Evolutionary conservation across 2,329 filamentous ascomycete species (phyloP), one percentile per base, ranked within the genome.

Genomic region (Cadophora gregata): DNA sequence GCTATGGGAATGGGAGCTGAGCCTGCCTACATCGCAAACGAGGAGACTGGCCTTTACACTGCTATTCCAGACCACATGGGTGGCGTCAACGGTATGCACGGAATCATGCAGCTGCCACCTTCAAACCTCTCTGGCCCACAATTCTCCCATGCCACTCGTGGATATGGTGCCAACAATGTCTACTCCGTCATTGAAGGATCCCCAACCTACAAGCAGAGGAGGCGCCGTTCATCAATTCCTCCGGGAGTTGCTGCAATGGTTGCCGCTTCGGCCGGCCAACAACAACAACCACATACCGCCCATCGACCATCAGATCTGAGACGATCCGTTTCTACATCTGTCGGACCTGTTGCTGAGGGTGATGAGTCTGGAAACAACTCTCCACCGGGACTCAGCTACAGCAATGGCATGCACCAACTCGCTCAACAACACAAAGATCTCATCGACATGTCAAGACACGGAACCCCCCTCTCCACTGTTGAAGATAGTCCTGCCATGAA

Each of bases 131-230:
- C 90, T 63, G 92, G 90, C 33, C 87, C 90, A 59, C 92, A 94
- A 75, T 97, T 93, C 80, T 88, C 90, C 29, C 88, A 91, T 55
- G 87, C 90, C 36, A 83, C 86, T 29, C 84, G 90, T 71, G 82
- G 85, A 47, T 93, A 93, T 73, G 85, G 85, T 67, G 78, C 83
- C 53, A 91, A 90, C 79, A 97, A 93, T 78, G 92, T 96, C 73
- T 97, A 97, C 83, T 95, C 93, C 59, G 94, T 97, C 59, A 96
- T 98, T 77, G 96, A 99, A 82, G 96, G 96, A 59, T 99, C 96
- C 31, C 96, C 96, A 14, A 98, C 96, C 45, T 99, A 99, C 83
- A 99, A 99, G 86, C 96, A 98, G 84, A 89, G 96, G 75, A 88
- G 96, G 79, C 89, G 96, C 73, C 91, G 96, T 70, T 97, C 96